Conservation (phyloP, 352 stramenopile genomes). For the Globisporangium nagaii region DNA sequence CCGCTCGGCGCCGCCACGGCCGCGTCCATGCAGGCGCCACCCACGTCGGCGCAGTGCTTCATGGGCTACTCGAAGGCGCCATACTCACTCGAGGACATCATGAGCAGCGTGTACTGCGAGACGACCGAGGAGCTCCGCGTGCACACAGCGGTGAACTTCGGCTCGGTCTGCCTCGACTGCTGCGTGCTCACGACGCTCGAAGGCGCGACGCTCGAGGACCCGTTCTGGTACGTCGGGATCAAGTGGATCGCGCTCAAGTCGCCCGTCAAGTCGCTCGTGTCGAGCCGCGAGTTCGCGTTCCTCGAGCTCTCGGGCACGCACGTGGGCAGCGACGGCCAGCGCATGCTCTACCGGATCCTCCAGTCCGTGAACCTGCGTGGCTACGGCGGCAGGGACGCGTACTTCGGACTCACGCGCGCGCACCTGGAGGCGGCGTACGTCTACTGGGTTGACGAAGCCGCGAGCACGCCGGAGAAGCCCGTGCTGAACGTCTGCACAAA, state of each 20-base stretch:
- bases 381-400: constrained; percentile 56
- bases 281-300: constrained; percentile 63
- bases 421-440: constrained; percentile 58
- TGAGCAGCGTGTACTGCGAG: constrained; percentile 56
- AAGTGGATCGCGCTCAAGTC: constrained; percentile 73
- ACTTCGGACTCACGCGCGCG: constrained; percentile 65
- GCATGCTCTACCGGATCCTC: constrained; percentile 57
- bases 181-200: constrained; percentile 62
- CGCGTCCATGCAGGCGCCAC: background rate
- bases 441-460: constrained; percentile 52
- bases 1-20: background rate
- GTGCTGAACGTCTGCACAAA: constrained; percentile 59
- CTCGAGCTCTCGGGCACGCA: constrained; percentile 65
- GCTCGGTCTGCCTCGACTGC: constrained; percentile 52
- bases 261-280: constrained; percentile 49
- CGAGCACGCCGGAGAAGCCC: constrained; percentile 2
- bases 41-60: constrained; percentile 35
- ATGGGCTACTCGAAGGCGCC: constrained; percentile 49
- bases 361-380: constrained; percentile 54
- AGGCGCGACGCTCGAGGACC: constrained; percentile 49
- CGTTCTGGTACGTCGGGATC: constrained; percentile 72
- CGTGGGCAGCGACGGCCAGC: constrained; percentile 32
- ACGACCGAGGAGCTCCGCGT: constrained; percentile 45
- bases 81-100: constrained; percentile 65
- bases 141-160: constrained; percentile 35